phyloP scores from a whole-genome alignment of 1,284 basidiomycete species.

The Puccinia polysora region DNA sequence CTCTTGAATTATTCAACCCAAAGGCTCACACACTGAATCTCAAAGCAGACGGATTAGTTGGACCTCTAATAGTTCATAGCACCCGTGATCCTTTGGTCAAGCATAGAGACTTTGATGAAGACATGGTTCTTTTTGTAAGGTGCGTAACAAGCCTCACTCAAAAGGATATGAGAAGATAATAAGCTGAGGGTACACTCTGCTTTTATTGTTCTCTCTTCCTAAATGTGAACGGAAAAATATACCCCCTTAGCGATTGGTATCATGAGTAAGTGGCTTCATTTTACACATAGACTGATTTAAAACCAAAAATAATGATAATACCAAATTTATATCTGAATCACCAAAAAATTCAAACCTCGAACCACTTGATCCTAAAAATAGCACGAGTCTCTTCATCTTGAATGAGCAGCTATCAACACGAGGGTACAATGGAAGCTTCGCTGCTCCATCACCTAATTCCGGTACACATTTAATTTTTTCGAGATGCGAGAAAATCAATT shows the following conservation, averaged over 20 bases:
- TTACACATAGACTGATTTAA: background rate
- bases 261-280: slow-evolving; percentile 49
- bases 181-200: no score
- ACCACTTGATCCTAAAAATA: background rate
- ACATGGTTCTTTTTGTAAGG: slow-evolving; percentile 53
- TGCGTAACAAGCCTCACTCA: no score
- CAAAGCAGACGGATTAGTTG: slow-evolving; percentile 50
- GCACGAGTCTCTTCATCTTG: no score
- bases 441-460: slow-evolving; percentile 46
- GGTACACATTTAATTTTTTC: no score
- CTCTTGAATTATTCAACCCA: no score
- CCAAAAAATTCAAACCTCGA: background rate
- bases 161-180: no score
- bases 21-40: slow-evolving; percentile 48
- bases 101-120: slow-evolving; percentile 26
- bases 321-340: background rate
- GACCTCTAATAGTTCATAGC: slow-evolving; percentile 48
- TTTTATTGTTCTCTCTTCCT: no score
- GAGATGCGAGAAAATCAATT: no score
- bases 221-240: no score
- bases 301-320: background rate
- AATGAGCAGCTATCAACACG: slow-evolving; percentile 44
- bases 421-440: no score
- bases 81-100: slow-evolving; percentile 45
- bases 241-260: slow-evolving; percentile 54